These are phyloP conservation scores for Leucaena leucocephala DNA, from an alignment of 306 rosid species.

Conservation along the genomic window DNA sequence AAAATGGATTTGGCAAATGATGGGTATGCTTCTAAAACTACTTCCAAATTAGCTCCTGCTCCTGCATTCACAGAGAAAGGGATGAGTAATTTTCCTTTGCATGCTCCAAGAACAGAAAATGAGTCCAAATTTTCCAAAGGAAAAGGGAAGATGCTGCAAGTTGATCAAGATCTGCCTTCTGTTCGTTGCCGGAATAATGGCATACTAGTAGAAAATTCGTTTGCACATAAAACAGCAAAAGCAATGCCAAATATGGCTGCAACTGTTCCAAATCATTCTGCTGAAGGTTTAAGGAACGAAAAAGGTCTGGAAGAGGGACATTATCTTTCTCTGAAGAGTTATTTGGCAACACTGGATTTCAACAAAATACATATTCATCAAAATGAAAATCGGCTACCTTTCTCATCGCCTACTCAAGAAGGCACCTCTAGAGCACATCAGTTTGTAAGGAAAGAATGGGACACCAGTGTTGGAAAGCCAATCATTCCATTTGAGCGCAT, in stretches of 20 bases:
- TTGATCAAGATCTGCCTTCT: conserved; percentile 47
- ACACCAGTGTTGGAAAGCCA: conserved; percentile 51
- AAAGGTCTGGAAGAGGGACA: conserved; percentile 60
- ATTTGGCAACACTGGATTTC: conserved; percentile 48
- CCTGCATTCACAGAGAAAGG: conserved; percentile 47
- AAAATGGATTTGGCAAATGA: conserved; percentile 39
- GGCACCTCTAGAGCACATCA: conserved; percentile 53
- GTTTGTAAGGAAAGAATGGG: conserved; percentile 51
- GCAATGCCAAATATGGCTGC: conserved; percentile 45
- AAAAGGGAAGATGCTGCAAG: conserved; percentile 61
- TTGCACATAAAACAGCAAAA: conserved; percentile 52
- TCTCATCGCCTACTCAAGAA: conserved; percentile 58
- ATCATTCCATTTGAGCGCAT: conserved; percentile 46
- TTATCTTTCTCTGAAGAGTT: conserved; percentile 70
- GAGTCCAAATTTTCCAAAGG: conserved; percentile 55
- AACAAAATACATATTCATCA: conserved; percentile 54
- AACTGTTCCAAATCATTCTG: conserved; percentile 45
- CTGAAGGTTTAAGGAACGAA: conserved; percentile 47
- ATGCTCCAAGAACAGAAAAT: conserved; percentile 47
- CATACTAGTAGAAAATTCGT: conserved; percentile 42
- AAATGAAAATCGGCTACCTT: conserved; percentile 49
- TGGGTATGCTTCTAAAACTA: conserved; percentile 36
- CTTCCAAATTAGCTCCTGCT: conserved; percentile 42
- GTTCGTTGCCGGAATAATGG: conserved; percentile 44
- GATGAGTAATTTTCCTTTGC: conserved; percentile 48